Evolutionary conservation across 1,284 basidiomycete species (phyloP), one percentile per base, ranked within the genome.

Genomic region (Irpex sp.): DNA sequence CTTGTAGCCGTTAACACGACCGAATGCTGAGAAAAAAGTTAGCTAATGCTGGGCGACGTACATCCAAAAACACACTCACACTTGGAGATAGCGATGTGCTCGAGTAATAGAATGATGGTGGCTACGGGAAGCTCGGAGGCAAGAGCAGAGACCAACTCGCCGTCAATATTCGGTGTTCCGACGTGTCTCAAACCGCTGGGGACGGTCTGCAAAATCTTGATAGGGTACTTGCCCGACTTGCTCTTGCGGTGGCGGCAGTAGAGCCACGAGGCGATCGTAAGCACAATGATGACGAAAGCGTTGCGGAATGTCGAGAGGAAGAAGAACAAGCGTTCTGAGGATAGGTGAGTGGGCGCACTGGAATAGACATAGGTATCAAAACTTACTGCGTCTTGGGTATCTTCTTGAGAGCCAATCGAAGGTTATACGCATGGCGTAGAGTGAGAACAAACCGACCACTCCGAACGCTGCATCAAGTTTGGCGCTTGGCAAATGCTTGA

Each of bases 31-130:
- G 11, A 47, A 47, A 54, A 34, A 4, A 13, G 31, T 51, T 44
- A 59, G 17, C 52, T 40, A 69, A 61, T 48, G n/a, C 40, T 48
- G 59, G 21, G 37, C 34, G 9, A 19, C 9, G 40, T 2, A 26
- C 9, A 17, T 56, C 31, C 17, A 5, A 56, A 6, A 34, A 21
- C 57, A 44, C 61, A 75, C 85, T 67, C 73, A 92, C 90, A 93
- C 77, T 95, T 96, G 34, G 93, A 88, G 70, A 98, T 99, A 57
- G 96, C 92, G 67, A 99, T 98, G 79, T 99, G 97, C 76, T 99
- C 97, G 59, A 99, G 84, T 13, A 99, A 82, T 52, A 99, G 83
- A 69, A 99, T 93, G 73, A 99, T 97, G 5, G 95, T 96, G 49
- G 96, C 92, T 11, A 97, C 91, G 2, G 96, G 96, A 3, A 99